Base-by-base conservation (phyloP, 2,329 filamentous ascomycete species). In the Trematosphaeria pertusa region DNA sequence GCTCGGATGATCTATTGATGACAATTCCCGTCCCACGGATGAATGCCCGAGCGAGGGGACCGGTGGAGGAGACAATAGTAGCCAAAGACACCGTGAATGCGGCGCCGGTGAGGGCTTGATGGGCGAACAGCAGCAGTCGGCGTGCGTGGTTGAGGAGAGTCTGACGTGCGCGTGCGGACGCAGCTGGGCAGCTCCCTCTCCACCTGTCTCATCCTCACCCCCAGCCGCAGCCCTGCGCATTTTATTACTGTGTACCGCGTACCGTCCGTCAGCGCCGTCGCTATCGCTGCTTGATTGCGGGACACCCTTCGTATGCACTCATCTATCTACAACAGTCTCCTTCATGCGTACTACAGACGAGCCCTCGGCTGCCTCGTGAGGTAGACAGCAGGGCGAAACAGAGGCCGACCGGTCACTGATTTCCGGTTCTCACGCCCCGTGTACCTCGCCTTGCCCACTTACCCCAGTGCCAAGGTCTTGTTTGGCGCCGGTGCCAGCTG, bases 391-490 rank as follows among this genome's bases (percentile, higher is more conserved):
- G n/a, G n/a, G n/a, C n/a, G n/a, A n/a, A n/a, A n/a, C n/a, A n/a
- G n/a, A n/a, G n/a, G n/a, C n/a, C n/a, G n/a, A n/a, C n/a, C n/a
- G n/a, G n/a, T n/a, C n/a, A n/a, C n/a, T n/a, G n/a, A n/a, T n/a
- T n/a, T n/a, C n/a, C n/a, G n/a, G n/a, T n/a, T n/a, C n/a, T n/a
- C n/a, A n/a, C n/a, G n/a, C n/a, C n/a, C n/a, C n/a, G n/a, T n/a
- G n/a, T n/a, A n/a, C n/a, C n/a, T n/a, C n/a, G n/a, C n/a, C n/a
- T n/a, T n/a, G n/a, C n/a, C n/a, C n/a, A n/a, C 32, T 34, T 56
- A 48, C 50, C 52, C 53, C 48, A 53, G 53, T 52, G 54, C 56
- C 54, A 59, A 43, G 40, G 35, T n/a, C 24, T 34, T 15, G 11
- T 11, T 32, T 43, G 43, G 24, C 32, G 32, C 37, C 39, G 19